Evolutionary conservation across 306 rosid species (phyloP).

Genomic region (Purshia tridentata): DNA sequence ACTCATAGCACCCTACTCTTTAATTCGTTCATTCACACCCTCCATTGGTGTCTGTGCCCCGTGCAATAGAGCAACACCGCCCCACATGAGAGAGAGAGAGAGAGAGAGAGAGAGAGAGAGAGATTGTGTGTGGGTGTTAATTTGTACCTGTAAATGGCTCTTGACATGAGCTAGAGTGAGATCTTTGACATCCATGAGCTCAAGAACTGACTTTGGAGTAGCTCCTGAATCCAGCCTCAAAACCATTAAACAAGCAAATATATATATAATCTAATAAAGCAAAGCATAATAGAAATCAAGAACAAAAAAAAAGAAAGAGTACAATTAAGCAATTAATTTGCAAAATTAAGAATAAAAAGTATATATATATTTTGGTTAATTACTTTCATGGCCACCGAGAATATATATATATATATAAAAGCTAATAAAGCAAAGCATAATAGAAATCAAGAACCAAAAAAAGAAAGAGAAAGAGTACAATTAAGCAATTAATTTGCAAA

Average conservation of each 20-base stretch:
- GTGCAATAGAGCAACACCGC: conserved; percentile 18
- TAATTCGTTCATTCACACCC: conserved; percentile 5
- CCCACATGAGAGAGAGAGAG: conserved; percentile 25
- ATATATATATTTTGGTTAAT: neutral
- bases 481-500: neutral
- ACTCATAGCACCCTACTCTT: conserved; percentile 35
- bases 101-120: conserved; percentile 1
- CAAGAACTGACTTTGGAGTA: conserved; percentile 92
- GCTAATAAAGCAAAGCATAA: neutral
- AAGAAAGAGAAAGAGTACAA: neutral
- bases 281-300: neutral
- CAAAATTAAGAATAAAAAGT: neutral
- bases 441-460: neutral
- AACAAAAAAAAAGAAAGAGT: neutral
- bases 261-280: neutral
- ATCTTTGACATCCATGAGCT: conserved; percentile 98
- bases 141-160: conserved; percentile 86
- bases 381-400: conserved; percentile 98
- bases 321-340: neutral
- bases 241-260: neutral
- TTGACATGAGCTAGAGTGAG: conserved; percentile 95
- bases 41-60: conserved; percentile 54
- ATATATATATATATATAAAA: conserved; percentile 4
- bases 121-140: neutral
- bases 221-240: conserved; percentile 63